Conservation (phyloP, 2,329 filamentous ascomycete genomes). For the Didymella glomerata region DNA sequence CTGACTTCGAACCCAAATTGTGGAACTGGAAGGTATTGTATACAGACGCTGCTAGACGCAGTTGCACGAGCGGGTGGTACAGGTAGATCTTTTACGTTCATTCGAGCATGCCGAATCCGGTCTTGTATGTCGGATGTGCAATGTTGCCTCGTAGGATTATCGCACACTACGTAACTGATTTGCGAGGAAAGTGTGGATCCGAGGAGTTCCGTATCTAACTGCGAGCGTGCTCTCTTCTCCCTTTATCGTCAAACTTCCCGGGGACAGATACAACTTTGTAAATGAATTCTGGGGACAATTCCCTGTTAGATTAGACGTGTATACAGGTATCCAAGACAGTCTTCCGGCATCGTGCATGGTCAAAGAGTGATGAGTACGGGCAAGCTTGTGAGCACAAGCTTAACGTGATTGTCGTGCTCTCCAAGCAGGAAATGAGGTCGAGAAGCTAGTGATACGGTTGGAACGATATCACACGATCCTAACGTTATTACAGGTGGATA, state of each 20-base stretch:
- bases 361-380: not conserved
- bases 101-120: too few relatives aligned
- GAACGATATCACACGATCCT: conserved; percentile 4
- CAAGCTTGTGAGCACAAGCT: not conserved
- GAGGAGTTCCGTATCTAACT: not conserved
- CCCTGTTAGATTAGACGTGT: not conserved
- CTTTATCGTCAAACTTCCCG: not conserved
- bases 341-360: not conserved
- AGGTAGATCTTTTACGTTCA: too few relatives aligned
- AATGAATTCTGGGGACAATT: not conserved
- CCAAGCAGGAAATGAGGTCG: not conserved
- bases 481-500: not conserved
- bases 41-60: not conserved
- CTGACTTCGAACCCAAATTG: not conserved
- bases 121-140: not conserved
- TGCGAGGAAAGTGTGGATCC: not conserved
- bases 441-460: not conserved
- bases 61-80: too few relatives aligned
- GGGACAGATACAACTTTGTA: not conserved
- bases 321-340: not conserved
- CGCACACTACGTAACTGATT: not conserved
- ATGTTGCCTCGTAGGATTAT: not conserved
- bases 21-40: not conserved
- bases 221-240: not conserved
- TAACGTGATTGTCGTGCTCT: not conserved